phyloP scores from a whole-genome alignment of 495 filamentous ascomycete species.

The Acidomyces sp. region DNA sequence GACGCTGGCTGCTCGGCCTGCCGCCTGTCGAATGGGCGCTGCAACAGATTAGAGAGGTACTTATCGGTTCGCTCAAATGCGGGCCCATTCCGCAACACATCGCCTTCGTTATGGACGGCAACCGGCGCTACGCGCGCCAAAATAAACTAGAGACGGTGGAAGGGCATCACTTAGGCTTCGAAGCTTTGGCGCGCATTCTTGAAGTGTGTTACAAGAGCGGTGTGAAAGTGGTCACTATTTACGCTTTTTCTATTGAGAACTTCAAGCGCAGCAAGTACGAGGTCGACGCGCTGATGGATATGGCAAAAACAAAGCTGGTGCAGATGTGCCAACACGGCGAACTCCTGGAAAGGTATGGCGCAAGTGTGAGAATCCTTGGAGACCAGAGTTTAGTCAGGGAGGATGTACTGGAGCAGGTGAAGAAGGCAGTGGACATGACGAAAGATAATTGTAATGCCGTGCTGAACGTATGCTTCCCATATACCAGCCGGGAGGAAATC shows the following conservation, averaged over 20 bases:
- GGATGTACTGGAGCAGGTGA: constrained; percentile 78
- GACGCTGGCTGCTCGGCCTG: constrained; percentile 78
- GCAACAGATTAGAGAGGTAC: constrained; percentile 55
- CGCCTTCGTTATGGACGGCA: constrained; percentile 98
- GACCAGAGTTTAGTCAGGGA: constrained; percentile 64
- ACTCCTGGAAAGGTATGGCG: constrained; percentile 83
- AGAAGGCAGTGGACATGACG: constrained; percentile 70
- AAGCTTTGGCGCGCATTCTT: constrained; percentile 80
- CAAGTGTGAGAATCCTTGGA: constrained; percentile 69
- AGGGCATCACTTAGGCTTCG: constrained; percentile 93
- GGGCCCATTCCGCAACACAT: constrained; percentile 88
- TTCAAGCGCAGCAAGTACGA: constrained; percentile 98
- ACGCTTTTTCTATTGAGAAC: constrained; percentile 97
- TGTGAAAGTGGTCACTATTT: constrained; percentile 89
- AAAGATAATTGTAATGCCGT: constrained; percentile 69
- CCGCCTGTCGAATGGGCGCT: constrained; percentile 79
- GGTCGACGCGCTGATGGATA: constrained; percentile 93
- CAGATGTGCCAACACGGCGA: constrained; percentile 90
- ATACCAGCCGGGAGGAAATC: constrained; percentile 92
- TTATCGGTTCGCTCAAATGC: constrained; percentile 77
- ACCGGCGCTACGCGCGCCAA: constrained; percentile 74
- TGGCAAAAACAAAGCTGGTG: constrained; percentile 83
- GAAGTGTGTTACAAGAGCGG: constrained; percentile 97
- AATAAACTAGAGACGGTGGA: constrained; percentile 94
- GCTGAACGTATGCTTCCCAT: constrained; percentile 93